Evolutionary conservation across 2,329 filamentous ascomycete genomes (phyloP), one percentile per base, ranked within the genome.

Genomic region (Beauveria sp.): DNA sequence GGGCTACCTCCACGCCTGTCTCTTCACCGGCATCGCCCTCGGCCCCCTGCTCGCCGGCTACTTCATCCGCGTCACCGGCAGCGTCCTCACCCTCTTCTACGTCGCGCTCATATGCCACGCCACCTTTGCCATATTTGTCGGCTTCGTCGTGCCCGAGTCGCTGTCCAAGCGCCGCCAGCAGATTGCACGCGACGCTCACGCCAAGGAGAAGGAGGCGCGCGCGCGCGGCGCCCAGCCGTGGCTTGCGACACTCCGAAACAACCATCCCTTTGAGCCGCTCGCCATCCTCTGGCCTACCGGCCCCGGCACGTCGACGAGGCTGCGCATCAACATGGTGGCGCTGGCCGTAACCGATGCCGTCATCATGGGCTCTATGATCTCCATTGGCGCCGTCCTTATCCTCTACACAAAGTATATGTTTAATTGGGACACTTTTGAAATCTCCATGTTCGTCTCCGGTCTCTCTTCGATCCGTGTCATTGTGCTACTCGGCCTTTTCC

Each of bases 11-110:
- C 91, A 98, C 68, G 92, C 91, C 12, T 92, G 88, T 66, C 79
- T 99, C 9, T 98, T 96, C 73, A 82, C 84, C 1, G 95, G 95
- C n/a, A 85, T 98, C 51, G 93, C 95, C 0, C 75, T 93, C 38
- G 95, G 95, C 0, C 95, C 95, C 8, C 80, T 96, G 3, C 70
- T 96, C 24, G 88, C 92, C 0, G 93, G 89, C 2, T 88, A 90
- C 67, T 79, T 97, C 49, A 88, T 96, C 68, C 84, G 89, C 68
- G 82, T 80, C 72, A 93, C 90, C 0, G 89, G 90, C 8, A 85
- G 84, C 49, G 79, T 96, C 18, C 72, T 97, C 7, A 83, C 86
- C n/a, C 83, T 96, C 52, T 98, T 99, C 72, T 96, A 96, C 71
- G 79, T 92, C 45, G 86, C 88, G 0, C 74, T 96, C 14, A 85